Evolutionary conservation across 371 early-diverging fungal genomes (phyloP), one percentile per base, ranked within the genome.

Genomic region (Basidiobolus meristosporus): DNA sequence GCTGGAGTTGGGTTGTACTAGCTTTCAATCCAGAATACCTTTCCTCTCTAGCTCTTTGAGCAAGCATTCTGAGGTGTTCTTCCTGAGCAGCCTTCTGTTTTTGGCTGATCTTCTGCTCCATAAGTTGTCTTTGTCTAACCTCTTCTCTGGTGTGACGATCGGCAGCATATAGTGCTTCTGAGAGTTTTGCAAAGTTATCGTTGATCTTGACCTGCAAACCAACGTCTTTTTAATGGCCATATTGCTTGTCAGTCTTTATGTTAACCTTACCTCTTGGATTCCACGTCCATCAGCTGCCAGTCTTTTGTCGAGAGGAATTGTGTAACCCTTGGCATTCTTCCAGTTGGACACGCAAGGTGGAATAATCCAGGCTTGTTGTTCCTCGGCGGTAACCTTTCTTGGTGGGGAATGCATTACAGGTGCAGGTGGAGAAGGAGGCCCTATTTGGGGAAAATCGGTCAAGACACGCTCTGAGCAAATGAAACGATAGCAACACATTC

Each of bases 261-360:
- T n/a, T n/a, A n/a, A n/a, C n/a, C 50, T 43, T 18, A 69, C 63
- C 40, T 92, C 89, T 60, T 93, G 89, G 31, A 91, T 46, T 3
- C 95, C 96, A 48, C 93, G 81, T 16, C 91, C 95, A 56, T 97
- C 95, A 9, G 90, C 83, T 6, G 98, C 98, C 46, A 98, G 61
- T 32, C 98, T 84, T 62, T 96, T 96, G 56, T 98, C 96, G 31
- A 98, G 63, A 7, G 98, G 89, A 45, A 98, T 91, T 15, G 95
- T 93, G 53, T 85, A 96, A 39, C 98, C 98, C 53, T 95, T 91
- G 38, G 90, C 82, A 62, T 98, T 98, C 65, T 95, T 98, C 97
- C 97, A 98, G 59, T 92, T 95, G 44, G 87, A 86, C 31, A 98
- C 89, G 49, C 88, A 90, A 14, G 96, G 95, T 22, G 98, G 98